Percentiles rank a stretch among this genome's conserved stretches.
Evolutionary conservation across 768 basidiomycete species (phyloP).

Genomic region (Sporobolomyces pararoseus): DNA sequence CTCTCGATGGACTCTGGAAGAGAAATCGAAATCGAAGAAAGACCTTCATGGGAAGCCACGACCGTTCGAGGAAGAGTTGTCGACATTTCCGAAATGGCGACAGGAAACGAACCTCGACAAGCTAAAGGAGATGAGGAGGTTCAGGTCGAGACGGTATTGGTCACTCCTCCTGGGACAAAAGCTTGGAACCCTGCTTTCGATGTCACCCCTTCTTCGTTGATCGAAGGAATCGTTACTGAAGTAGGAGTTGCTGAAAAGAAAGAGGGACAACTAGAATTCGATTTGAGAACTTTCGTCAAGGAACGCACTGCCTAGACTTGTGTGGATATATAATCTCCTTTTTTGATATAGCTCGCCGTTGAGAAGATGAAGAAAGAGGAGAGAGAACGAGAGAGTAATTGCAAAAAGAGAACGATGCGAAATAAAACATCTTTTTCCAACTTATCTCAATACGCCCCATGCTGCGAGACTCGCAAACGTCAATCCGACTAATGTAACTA

Average conservation of each 20-base stretch:
- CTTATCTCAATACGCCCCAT: slow-evolving; percentile 31
- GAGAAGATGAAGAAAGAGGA: background rate
- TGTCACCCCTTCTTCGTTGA: slow-evolving; percentile 87
- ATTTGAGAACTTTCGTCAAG: slow-evolving; percentile 60
- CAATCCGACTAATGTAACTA: slow-evolving; percentile 3
- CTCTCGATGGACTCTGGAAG: slow-evolving; percentile 56
- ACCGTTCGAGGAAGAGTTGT: slow-evolving; percentile 77
- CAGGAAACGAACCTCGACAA: slow-evolving; percentile 51
- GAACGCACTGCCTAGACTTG: slow-evolving; percentile 1
- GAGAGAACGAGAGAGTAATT: background rate
- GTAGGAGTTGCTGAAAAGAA: slow-evolving; percentile 79
- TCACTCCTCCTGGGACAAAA: slow-evolving; percentile 44
- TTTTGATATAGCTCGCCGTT: background rate
- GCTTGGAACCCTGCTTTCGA: slow-evolving; percentile 92
- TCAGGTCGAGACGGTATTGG: slow-evolving; percentile 53
- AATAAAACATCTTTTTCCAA: too few species aligned
- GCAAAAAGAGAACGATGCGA: too few species aligned
- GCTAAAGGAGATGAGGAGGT: slow-evolving; percentile 54
- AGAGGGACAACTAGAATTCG: slow-evolving; percentile 60
- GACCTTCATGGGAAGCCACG: slow-evolving; percentile 81
- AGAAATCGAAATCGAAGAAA: slow-evolving; percentile 88
- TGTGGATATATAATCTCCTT: background rate
- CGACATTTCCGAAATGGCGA: slow-evolving; percentile 57
- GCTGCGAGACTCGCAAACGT: slow-evolving; percentile 26
- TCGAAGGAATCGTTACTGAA: slow-evolving; percentile 93